These are phyloP conservation scores for Phytopythium kandeliae DNA, from an alignment of 352 stramenopile species.

Conservation along the genomic window DNA sequence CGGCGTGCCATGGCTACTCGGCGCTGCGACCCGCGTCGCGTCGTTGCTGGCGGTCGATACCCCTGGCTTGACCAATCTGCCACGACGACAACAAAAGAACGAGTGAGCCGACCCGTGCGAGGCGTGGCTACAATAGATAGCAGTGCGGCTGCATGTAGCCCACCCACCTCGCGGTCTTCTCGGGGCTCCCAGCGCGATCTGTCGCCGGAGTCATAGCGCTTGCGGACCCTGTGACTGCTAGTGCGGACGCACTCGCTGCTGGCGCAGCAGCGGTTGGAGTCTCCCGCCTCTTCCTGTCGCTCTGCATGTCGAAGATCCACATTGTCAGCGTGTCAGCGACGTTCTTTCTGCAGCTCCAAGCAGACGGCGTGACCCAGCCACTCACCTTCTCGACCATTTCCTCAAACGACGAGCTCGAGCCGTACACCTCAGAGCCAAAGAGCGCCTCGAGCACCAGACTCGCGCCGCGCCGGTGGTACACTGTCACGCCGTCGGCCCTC, in stretches of 20 bases:
- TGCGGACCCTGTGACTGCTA: constrained; percentile 1
- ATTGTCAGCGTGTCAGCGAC: background rate
- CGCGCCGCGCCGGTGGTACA: constrained; percentile 81
- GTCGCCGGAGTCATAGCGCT: background rate
- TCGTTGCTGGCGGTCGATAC: background rate
- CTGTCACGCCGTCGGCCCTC: constrained; percentile 73
- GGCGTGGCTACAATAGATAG: background rate
- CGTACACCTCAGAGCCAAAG: constrained; percentile 60
- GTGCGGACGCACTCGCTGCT: background rate
- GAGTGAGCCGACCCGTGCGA: too few relatives aligned
- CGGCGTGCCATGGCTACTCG: background rate
- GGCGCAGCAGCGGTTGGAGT: background rate
- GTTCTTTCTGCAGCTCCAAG: background rate
- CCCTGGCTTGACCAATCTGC: constrained; percentile 2
- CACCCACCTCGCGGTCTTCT: constrained; percentile 2
- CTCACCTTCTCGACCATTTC: constrained; percentile 81
- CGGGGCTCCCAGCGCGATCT: background rate
- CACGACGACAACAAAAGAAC: background rate
- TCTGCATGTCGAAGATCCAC: background rate
- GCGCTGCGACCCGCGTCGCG: too few relatives aligned
- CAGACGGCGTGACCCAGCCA: too few relatives aligned
- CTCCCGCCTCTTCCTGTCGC: constrained; percentile 9
- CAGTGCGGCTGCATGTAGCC: background rate
- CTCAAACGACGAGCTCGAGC: constrained; percentile 56
- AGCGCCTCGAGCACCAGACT: constrained; percentile 61